Evolutionary conservation across 176 grass and related monocot genomes (phyloP).

Genomic region (Triticum turgidum): DNA sequence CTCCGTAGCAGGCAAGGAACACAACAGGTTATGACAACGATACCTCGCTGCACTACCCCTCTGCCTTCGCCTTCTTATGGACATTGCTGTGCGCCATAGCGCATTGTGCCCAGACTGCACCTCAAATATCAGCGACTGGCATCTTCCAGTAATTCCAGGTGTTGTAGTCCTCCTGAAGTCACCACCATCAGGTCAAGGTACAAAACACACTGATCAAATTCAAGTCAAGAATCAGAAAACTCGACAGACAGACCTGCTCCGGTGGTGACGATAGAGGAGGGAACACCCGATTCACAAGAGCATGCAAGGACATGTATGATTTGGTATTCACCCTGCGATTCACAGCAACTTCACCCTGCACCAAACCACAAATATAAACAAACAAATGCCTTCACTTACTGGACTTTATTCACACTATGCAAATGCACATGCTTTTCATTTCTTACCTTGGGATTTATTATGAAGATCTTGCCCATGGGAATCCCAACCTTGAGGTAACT

Average conservation of each 20-base stretch:
- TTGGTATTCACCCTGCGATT: constrained; percentile 84
- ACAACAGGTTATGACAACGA: neutral
- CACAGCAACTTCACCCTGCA: constrained; percentile 91
- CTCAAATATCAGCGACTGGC: constrained; percentile 75
- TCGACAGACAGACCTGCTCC: constrained; percentile 66
- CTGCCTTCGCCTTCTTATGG: neutral
- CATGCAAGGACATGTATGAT: constrained; percentile 84
- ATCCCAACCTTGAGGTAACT: constrained; percentile 95
- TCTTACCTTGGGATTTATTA: constrained; percentile 91
- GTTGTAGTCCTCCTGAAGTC: constrained; percentile 82
- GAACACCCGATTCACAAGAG: constrained; percentile 93
- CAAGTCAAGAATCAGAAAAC: neutral
- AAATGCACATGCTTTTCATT: neutral
- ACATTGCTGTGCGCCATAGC: neutral
- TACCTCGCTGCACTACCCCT: constrained; percentile 14
- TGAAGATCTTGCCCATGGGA: constrained; percentile 96
- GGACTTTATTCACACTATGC: neutral
- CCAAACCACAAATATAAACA: neutral
- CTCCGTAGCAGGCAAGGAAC: too few relatives aligned
- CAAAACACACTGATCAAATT: neutral
- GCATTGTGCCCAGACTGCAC: neutral
- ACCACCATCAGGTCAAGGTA: constrained; percentile 2
- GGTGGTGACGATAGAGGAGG: constrained; percentile 62
- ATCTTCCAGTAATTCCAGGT: constrained; percentile 90
- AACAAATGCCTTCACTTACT: neutral